Base-by-base conservation (phyloP, 169 alveolate genomes). In the Plasmodium gallinaceum region DNA sequence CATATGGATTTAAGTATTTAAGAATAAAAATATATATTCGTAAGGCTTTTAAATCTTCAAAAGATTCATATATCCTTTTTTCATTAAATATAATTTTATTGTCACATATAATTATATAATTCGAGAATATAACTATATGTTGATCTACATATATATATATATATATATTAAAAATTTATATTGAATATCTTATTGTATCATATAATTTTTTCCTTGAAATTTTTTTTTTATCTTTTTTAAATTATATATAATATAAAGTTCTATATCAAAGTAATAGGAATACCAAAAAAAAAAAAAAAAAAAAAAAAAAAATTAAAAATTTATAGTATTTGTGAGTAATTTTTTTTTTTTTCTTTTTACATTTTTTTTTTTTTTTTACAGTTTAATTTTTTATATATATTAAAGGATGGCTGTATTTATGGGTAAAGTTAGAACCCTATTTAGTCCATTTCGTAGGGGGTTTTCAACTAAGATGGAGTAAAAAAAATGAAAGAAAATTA, bases 381-480 rank as follows among this genome's bases (percentile, higher is more conserved):
- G n/a, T 3, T 24, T 10, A 12, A 24, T 54, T 43, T 37, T 39
- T 32, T 61, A 26, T 26, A n/a, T 42, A 39, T 57, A 18, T 76
- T 76, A 9, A 14, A 76, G 51, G 22, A 76, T 76, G 89, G 65
- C 26, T 2, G 68, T 32, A 9, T 26, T 76, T 48, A 32, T 76
- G 32, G 64, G 73, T 51, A 58, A 65, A 42, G 64, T 78, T 32
- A 64, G 54, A 14, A 20, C 45, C 14, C 43, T 48, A 54, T 64
- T 76, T 26, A 48, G 16, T 7, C 73, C 74, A 18, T 12, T 68
- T 9, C 89, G 89, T 37, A 62, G 89, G n/a, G 32, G 46, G 6
- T 76, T 76, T 20, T 76, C 89, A 65, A 64, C 89, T 18, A 76
- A 76, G 45, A 76, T 26, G 76, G 89, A 76, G 89, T 76, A 76